Evolutionary conservation across 1,284 basidiomycete species (phyloP).

Genomic region (Austroboletus novae-zelandiae): DNA sequence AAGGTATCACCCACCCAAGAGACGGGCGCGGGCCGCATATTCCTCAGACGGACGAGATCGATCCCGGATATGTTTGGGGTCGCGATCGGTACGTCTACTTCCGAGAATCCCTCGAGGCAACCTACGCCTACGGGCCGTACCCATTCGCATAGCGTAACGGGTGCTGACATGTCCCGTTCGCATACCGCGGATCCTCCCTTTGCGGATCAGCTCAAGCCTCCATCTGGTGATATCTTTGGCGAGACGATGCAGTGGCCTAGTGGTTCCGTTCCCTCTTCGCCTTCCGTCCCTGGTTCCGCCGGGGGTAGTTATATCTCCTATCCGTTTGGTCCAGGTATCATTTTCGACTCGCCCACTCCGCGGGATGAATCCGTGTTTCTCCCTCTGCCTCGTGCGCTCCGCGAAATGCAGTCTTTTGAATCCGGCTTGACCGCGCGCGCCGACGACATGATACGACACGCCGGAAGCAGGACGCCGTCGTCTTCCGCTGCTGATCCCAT

Average conservation of each 20-base stretch:
- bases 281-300: constrained; percentile 30
- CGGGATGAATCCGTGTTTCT: constrained; percentile 33
- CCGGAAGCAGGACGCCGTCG: constrained; percentile 13
- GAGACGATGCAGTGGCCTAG: constrained; percentile 61
- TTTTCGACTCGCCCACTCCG: constrained; percentile 58
- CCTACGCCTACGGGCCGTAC: constrained; percentile 49
- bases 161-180: constrained; percentile 56
- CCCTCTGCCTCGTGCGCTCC: constrained; percentile 51
- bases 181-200: constrained; percentile 14
- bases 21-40: constrained; percentile 21
- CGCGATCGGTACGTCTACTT: constrained; percentile 21
- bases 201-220: constrained; percentile 14
- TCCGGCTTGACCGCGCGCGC: constrained; percentile 70
- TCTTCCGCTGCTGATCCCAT: constrained; percentile 1
- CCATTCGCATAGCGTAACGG: constrained; percentile 77
- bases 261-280: constrained; percentile 37
- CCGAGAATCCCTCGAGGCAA: constrained; percentile 22
- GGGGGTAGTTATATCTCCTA: constrained; percentile 35
- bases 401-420: constrained; percentile 81
- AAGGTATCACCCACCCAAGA: constrained; percentile 18
- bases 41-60: constrained; percentile 63
- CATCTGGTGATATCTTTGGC: constrained; percentile 57
- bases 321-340: constrained; percentile 65
- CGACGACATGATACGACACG: constrained; percentile 28
- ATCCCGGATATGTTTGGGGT: constrained; percentile 58